Conservation (phyloP, 495 filamentous ascomycete genomes). For the Acidomyces sp. region DNA sequence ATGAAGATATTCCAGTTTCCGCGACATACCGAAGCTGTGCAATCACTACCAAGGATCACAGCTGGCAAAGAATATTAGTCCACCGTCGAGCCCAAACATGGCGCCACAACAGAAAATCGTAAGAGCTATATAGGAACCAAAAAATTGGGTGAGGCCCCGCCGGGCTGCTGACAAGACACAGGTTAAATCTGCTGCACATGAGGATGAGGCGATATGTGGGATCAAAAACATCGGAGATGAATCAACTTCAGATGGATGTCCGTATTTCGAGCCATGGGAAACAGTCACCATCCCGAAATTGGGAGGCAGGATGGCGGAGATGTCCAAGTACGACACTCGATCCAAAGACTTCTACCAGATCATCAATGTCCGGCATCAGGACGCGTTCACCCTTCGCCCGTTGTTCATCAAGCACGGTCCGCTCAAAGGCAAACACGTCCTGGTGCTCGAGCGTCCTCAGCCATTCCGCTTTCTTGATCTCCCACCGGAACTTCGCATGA, state of each 20-base stretch:
- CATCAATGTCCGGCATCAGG: conserved; percentile 1
- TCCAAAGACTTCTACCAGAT: neutral
- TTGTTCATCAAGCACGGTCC: conserved; percentile 11
- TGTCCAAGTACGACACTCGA: neutral
- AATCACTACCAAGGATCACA: too few relatives aligned
- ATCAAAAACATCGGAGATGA: neutral
- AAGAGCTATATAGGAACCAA: too few relatives aligned
- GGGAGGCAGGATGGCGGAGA: neutral
- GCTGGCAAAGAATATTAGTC: too few relatives aligned
- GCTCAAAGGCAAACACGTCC: conserved; percentile 7
- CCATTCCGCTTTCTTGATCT: conserved; percentile 15
- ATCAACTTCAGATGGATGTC: neutral
- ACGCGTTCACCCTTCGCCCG: conserved; percentile 10
- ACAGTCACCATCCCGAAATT: neutral
- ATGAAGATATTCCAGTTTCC: too few relatives aligned
- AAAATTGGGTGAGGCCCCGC: neutral
- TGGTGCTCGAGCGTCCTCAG: conserved; percentile 7
- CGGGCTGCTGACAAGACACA: neutral
- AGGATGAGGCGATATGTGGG: neutral
- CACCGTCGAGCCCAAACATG: too few relatives aligned
- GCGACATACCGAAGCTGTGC: too few relatives aligned
- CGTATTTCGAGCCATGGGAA: neutral
- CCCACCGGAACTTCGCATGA: conserved; percentile 11
- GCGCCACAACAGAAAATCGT: too few relatives aligned
- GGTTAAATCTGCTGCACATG: too few relatives aligned